These are phyloP conservation scores for Beauveria pseudobassiana DNA, from an alignment of 2,329 filamentous ascomycete species.

Conservation along the genomic window DNA sequence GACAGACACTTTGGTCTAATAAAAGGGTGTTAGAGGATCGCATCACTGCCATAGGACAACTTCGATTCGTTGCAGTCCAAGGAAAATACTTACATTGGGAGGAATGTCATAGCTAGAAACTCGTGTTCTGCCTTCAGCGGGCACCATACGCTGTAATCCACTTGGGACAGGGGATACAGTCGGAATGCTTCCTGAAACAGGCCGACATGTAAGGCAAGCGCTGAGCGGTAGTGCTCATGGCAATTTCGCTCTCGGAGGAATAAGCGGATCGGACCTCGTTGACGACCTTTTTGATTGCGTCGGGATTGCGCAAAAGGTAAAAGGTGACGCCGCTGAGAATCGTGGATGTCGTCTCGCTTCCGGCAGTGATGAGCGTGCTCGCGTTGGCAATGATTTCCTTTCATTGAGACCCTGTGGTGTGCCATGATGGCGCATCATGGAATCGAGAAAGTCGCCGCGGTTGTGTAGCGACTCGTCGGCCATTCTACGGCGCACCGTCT, in stretches of 20 bases:
- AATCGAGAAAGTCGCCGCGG: neutral
- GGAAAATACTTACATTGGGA: neutral
- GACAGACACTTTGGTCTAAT: neutral
- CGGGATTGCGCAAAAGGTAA: neutral
- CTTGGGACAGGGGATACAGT: neutral
- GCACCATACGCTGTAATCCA: neutral
- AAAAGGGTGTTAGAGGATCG: neutral
- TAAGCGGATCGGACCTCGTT: neutral
- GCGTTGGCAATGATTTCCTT: neutral
- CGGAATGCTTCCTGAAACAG: neutral
- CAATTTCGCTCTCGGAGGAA: neutral
- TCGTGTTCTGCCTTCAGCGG: neutral
- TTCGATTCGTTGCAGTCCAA: neutral
- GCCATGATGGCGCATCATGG: neutral
- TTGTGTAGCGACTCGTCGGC: neutral
- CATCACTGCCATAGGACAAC: too few species aligned
- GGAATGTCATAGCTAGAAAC: neutral
- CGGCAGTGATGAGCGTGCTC: neutral
- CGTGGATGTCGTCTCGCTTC: neutral
- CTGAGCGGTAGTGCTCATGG: neutral
- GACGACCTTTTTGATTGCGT: neutral
- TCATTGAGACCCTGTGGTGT: neutral
- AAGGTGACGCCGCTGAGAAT: neutral
- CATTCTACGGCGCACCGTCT: neutral
- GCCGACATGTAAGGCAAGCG: neutral